Evolutionary conservation across 352 stramenopile species (phyloP), one percentile per base, ranked within the genome.

Genomic region (Phytophthora kernoviae): DNA sequence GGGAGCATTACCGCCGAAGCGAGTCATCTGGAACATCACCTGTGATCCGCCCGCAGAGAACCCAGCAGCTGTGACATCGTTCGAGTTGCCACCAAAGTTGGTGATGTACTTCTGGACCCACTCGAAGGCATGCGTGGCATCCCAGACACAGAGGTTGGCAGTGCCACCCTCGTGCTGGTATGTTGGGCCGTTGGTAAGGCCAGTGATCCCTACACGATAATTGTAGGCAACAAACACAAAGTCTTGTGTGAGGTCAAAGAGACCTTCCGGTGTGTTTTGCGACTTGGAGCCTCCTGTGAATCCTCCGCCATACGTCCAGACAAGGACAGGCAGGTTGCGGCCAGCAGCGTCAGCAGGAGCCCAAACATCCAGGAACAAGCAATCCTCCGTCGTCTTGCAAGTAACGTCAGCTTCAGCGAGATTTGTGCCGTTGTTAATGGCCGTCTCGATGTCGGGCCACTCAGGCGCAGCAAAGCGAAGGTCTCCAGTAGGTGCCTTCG

Each of bases 101-200:
- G 12, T n/a, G 40, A 77, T 77, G 58, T 81, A 70, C 58, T 70
- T 57, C 20, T 69, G 42, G 8, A 75, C 62, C 68, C 72, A 81
- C 49, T 74, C 32, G 54, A 69, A 77, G 1, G 63, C 71, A 4
- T 67, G 37, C 15, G 56, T 54, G 5, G 68, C 32, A 30, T 79
- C 70, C 43, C 62, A 73, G 7, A 75, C 24, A 7, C 41, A 59
- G 14, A 60, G 42, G 21, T 75, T 79, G 12, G 58, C 41, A 9
- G 44, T 55, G 21, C 65, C 59, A n/a, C 70, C 70, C 37, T 79
- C 50, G 24, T 64, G 61, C 14, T 74, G 60, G 26, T 75, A 67
- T 9, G 65, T 63, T n/a, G 62, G 54, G 12, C 61, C 67, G 0
- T 41, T 55, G 3, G 59, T 39, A 18, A 73, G 40, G 20, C 70